These are phyloP conservation scores for Xylaria palmicola DNA, from an alignment of 495 filamentous ascomycete genomes.

Conservation along the genomic window DNA sequence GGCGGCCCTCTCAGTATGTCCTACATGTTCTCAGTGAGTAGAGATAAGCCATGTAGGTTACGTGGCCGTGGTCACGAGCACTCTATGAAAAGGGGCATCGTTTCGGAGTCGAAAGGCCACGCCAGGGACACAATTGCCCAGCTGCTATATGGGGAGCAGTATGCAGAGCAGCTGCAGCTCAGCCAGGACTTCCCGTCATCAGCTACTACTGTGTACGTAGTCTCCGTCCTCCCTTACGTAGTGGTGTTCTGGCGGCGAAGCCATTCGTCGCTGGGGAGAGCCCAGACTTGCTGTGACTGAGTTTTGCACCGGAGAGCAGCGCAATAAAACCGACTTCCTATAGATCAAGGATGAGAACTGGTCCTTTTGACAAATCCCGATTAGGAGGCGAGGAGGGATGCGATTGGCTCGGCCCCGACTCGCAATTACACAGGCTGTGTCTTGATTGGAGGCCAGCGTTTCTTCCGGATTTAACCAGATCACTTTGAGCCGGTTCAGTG, in stretches of 20 bases:
- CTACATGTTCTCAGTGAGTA: neutral
- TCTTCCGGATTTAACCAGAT: constrained; percentile 19
- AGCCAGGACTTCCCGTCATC: no score
- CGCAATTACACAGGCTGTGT: neutral
- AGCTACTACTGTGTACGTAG: no score
- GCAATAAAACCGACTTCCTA: constrained; percentile 5
- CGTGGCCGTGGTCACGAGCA: no score
- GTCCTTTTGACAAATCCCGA: neutral
- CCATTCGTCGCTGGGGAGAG: no score
- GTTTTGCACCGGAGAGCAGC: neutral
- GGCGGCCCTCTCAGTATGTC: neutral
- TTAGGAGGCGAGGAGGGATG: neutral
- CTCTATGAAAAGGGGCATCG: no score
- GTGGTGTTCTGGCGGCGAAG: no score
- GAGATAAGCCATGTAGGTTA: no score
- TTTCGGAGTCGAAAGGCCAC: no score
- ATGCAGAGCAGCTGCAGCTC: no score
- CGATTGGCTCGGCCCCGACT: neutral
- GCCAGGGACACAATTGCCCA: no score
- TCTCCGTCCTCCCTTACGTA: no score
- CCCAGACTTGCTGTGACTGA: neutral
- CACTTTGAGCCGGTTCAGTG: constrained; percentile 3
- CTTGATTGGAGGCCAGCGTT: constrained; percentile 13
- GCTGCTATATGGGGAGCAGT: no score
- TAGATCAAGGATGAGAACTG: neutral